Conservation (phyloP, 2,329 filamentous ascomycete species). For the Chaetomium sp. region DNA sequence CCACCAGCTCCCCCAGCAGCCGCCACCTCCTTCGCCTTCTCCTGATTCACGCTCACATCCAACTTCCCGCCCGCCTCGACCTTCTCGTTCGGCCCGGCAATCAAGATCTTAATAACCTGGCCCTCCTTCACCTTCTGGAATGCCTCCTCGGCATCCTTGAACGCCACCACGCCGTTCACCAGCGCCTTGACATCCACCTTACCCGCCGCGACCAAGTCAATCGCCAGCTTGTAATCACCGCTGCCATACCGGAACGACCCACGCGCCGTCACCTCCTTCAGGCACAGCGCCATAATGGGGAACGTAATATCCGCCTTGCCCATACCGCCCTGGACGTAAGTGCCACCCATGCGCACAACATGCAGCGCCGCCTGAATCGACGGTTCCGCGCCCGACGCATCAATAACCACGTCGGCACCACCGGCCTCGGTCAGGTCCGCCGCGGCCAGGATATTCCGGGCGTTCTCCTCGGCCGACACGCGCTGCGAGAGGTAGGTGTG, state of each 20-base stretch:
- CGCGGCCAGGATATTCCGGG: conserved; percentile 56
- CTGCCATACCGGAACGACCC: conserved; percentile 86
- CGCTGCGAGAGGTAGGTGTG: conserved; percentile 61
- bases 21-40: conserved; percentile 18
- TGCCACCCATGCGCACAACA: conserved; percentile 62
- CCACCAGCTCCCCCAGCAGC: conserved; percentile 12
- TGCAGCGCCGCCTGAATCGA: conserved; percentile 71
- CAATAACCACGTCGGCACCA: conserved; percentile 73
- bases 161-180: conserved; percentile 70
- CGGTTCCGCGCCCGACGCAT: conserved; percentile 72
- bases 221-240: conserved; percentile 79
- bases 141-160: conserved; percentile 75
- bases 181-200: conserved; percentile 77
- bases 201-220: conserved; percentile 67
- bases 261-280: conserved; percentile 80
- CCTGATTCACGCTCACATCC: conserved; percentile 18
- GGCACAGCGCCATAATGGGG: conserved; percentile 83
- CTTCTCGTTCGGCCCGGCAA: conserved; percentile 60
- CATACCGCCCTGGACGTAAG: conserved; percentile 85
- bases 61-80: conserved; percentile 16
- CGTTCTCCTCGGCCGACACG: conserved; percentile 64
- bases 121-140: conserved; percentile 82
- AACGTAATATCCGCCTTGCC: conserved; percentile 81
- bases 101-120: conserved; percentile 66
- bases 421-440: conserved; percentile 48